phyloP scores from a whole-genome alignment of 2,329 filamentous ascomycete species.

The Fusarium humuli region DNA sequence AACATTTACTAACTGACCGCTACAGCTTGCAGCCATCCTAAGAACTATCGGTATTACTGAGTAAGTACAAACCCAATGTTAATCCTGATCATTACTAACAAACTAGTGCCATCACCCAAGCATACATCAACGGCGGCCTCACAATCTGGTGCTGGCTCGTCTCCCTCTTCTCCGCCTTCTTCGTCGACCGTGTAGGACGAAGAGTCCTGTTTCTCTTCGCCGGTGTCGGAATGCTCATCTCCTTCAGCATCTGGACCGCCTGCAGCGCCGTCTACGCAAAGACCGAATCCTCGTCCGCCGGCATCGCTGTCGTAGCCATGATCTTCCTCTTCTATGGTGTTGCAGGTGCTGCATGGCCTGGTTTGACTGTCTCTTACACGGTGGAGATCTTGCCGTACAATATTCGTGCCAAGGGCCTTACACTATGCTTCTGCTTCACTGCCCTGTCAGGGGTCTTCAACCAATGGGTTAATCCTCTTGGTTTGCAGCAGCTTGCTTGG shows the following conservation, averaged over 20 bases:
- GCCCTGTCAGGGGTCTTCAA: slow-evolving; percentile 42
- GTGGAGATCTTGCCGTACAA: slow-evolving; percentile 43
- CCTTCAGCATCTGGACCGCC: slow-evolving; percentile 42
- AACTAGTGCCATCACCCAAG: slow-evolving; percentile 40
- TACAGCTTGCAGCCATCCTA: slow-evolving; percentile 40
- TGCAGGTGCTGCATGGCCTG: slow-evolving; percentile 42
- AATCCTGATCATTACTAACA: no score
- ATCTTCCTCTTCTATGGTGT: slow-evolving; percentile 45
- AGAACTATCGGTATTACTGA: slow-evolving; percentile 42
- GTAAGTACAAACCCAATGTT: no score
- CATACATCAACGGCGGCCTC: slow-evolving; percentile 44
- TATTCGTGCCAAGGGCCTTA: slow-evolving; percentile 44
- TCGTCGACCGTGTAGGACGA: slow-evolving; percentile 42
- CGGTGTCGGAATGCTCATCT: slow-evolving; percentile 40
- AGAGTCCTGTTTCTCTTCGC: slow-evolving; percentile 42
- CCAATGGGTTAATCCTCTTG: slow-evolving; percentile 44
- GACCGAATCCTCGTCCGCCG: slow-evolving; percentile 29
- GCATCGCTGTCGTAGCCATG: slow-evolving; percentile 43
- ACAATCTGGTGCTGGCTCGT: slow-evolving; percentile 45
- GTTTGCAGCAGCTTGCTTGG: slow-evolving; percentile 39
- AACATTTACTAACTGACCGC: no score
- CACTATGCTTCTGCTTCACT: slow-evolving; percentile 43
- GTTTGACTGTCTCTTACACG: slow-evolving; percentile 41
- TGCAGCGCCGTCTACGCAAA: slow-evolving; percentile 43
- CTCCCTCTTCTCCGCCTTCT: slow-evolving; percentile 40